Percentiles rank a stretch among this genome's conserved stretches.
phyloP scores from a whole-genome alignment of 306 rosid species.

The Rosa rugosa region DNA sequence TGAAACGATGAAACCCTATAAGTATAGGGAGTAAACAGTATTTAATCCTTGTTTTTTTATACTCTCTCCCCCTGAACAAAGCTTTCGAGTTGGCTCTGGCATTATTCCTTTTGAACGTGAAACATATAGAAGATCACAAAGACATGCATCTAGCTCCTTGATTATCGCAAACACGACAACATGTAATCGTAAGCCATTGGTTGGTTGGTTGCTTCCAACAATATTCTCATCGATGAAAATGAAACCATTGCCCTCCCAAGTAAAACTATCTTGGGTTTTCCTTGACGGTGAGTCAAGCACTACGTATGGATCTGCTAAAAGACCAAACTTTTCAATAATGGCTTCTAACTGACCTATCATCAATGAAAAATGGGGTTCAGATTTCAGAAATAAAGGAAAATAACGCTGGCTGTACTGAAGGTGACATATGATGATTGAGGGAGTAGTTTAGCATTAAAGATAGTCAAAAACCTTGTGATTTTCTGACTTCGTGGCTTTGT shows the following conservation, averaged over 20 bases:
- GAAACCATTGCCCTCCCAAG: background rate
- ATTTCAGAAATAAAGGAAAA: background rate
- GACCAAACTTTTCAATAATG: background rate
- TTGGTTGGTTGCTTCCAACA: background rate
- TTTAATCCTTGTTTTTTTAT: background rate
- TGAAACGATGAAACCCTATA: no score
- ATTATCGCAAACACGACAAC: background rate
- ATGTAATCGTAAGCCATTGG: background rate
- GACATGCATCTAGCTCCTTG: background rate
- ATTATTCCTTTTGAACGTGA: background rate
- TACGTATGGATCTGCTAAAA: background rate
- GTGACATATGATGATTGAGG: background rate
- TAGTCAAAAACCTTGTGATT: conserved; percentile 13
- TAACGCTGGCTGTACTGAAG: background rate
- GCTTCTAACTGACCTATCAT: background rate
- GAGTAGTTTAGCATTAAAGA: background rate
- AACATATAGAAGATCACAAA: background rate
- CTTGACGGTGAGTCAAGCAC: conserved; percentile 4
- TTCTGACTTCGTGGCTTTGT: conserved; percentile 14
- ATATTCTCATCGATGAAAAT: background rate
- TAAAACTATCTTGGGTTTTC: background rate
- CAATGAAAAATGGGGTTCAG: background rate
- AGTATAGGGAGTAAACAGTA: no score
- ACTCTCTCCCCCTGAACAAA: background rate
- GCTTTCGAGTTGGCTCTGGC: background rate